Base-by-base conservation (phyloP, 2,329 filamentous ascomycete genomes). In the Cladophialophora bantiana region DNA sequence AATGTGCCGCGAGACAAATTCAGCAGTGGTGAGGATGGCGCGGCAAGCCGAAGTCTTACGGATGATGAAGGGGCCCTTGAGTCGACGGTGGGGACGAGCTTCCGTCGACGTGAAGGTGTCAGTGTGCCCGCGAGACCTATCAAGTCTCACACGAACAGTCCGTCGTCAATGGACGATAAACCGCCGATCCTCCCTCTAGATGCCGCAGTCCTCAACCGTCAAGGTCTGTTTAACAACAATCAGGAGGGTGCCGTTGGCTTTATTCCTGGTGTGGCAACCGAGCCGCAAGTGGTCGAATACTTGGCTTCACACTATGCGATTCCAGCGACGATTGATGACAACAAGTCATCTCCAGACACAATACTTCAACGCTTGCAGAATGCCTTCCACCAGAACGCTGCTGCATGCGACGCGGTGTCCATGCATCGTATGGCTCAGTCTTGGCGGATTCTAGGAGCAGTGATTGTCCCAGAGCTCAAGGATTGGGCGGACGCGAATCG, bases 11-110 rank as follows among this genome's bases (percentile, higher is more conserved):
- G 77, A 66, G 82, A 83, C 20, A 78, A 79, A 61, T 76, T 77
- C 55, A 81, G 77, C 66, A 79, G 77, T 67, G 79, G 81, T 26
- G 84, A 85, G 50, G 83, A 81, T 68, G 75, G 77, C 34, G 80
- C 83, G 59, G 73, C 79, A 31, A 81, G 79, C 58, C 79, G 83
- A 45, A 85, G 83, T 73, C 84, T 85, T 32, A 81, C 80, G 38
- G 72, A 73, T 59, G 87, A 89, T 72, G 86, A 88, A 68, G 83
- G 82, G 63, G 75, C 85, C 13, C 85, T 88, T 72, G 85, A 88
- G 59, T 81, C 80, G 42, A 83, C 84, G 62, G 77, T 87, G n/a
- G 79, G 80, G 66, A 80, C 82, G 3, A 81, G 80, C 2, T 75
- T 82, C 70, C 83, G 80, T 64, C 79, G 80, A 64, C 80, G 80